A percentile compares a stretch with the other conserved stretches of the same genome.
Evolutionary conservation across 257 asterid genomes (phyloP).

Genomic region (Nicotiana sylvestris): DNA sequence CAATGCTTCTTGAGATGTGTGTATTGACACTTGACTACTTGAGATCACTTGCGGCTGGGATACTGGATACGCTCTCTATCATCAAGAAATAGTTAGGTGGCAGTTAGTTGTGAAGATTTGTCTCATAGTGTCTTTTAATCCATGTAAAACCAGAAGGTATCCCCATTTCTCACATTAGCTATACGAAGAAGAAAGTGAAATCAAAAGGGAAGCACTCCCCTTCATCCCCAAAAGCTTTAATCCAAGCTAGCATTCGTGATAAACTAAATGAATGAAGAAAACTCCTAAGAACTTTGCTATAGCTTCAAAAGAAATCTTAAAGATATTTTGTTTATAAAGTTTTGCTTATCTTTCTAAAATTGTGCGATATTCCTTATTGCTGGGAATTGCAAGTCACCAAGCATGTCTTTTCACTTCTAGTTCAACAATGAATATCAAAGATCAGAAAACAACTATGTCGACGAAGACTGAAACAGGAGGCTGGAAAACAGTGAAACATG

Average conservation of each 20-base stretch:
- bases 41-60: neutral
- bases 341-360: neutral
- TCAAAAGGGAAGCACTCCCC: neutral
- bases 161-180: neutral
- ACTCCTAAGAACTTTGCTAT: neutral
- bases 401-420: conserved; percentile 24
- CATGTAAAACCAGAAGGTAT: neutral
- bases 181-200: neutral
- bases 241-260: neutral
- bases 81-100: neutral
- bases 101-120: neutral
- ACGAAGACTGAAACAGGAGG: conserved; percentile 48
- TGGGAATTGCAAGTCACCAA: conserved; percentile 11
- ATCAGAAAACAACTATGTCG: conserved; percentile 26
- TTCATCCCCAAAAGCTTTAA: neutral
- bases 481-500: conserved; percentile 71
- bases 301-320: neutral
- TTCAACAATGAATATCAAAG: conserved; percentile 26
- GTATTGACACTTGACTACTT: neutral
- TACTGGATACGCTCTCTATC: neutral
- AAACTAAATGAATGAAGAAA: conserved; percentile 2
- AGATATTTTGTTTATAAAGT: neutral
- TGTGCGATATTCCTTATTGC: neutral
- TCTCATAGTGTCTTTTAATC: neutral
- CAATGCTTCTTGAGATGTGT: neutral